Evolutionary conservation across 768 basidiomycete species (phyloP), one percentile per base, ranked within the genome.

Genomic region (Leccinum subgranulosum): DNA sequence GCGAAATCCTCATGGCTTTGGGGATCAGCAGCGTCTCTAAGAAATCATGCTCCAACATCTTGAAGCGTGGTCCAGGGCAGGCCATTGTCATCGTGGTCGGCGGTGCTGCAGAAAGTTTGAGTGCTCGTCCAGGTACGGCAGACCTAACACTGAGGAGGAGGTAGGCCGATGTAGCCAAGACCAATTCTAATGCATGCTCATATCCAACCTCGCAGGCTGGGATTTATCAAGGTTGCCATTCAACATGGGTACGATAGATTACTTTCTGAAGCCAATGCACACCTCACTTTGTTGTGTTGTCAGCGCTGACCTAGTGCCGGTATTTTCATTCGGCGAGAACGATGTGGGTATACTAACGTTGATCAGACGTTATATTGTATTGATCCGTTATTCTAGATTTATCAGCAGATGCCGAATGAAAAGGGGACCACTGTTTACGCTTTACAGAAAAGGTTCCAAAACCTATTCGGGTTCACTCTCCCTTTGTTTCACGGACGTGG

Each of bases 321-420:
- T 98, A 3, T 98, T 99, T 69, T 95, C 93, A 6, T 99, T 99
- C 65, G 97, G 97, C 12, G 97, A 99, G 77, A 98, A 98, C 70
- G 97, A 98, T 72, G 95, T 95, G 60, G 9, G 67, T 84, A 79
- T 48, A 12, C 41, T 29, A 7, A 15, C 19, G 50, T 53, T 23
- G 55, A 31, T 19, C 12, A 5, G n/a, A 49, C 12, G 34, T 49
- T 6, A 29, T 10, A 1, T 6, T 36, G 45, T 41, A 33, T 23
- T 64, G 54, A 61, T 43, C 6, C 43, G 10, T 45, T 48, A 7
- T 52, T 29, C 6, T 66, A 98, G 94, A 97, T 99, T 52, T 99
- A 92, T 66, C 82, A 95, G 60, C 96, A 99, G 76, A 90, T 98
- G 87, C 89, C 94, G 2, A 99, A 98, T 68, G 86, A 94, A 66